These are phyloP conservation scores for Carpinus viminea DNA, from an alignment of 306 rosid genomes.

Conservation along the genomic window DNA sequence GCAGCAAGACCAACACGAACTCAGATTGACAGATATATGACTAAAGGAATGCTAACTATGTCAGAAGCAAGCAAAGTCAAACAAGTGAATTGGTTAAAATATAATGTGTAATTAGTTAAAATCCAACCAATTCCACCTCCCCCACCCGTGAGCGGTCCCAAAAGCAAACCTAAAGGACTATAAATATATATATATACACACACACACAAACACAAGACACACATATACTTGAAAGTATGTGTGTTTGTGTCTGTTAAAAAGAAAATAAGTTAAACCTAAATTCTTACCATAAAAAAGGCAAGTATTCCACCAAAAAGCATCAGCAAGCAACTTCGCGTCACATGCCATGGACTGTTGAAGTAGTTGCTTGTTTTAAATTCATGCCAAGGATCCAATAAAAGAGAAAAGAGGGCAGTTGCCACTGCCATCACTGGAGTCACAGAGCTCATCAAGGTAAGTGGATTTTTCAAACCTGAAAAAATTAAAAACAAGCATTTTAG, in stretches of 20 bases:
- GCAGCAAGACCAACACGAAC: constrained; percentile 33
- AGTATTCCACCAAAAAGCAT: constrained; percentile 91
- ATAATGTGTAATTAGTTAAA: not conserved
- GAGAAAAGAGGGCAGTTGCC: constrained; percentile 72
- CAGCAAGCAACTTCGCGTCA: constrained; percentile 73
- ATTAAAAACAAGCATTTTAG: constrained; percentile 26
- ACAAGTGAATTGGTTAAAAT: not conserved
- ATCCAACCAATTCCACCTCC: not conserved
- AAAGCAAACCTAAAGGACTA: too few relatives aligned
- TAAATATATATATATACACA: too few relatives aligned
- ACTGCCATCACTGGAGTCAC: constrained; percentile 92
- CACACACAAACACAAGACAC: too few relatives aligned
- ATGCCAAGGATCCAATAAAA: constrained; percentile 87
- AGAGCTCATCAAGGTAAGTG: constrained; percentile 89
- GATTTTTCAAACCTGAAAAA: constrained; percentile 84
- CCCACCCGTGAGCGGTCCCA: too few relatives aligned
- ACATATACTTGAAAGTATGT: too few relatives aligned
- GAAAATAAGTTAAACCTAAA: constrained; percentile 16
- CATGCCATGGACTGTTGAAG: constrained; percentile 72
- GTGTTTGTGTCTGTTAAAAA: not conserved
- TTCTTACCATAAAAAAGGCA: constrained; percentile 88
- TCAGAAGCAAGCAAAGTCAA: not conserved
- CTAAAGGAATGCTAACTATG: not conserved
- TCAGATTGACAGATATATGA: constrained; percentile 13
- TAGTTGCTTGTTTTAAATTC: constrained; percentile 64